Base-by-base conservation (phyloP, 2,329 filamentous ascomycete species). In the Lithohypha guttulata region DNA sequence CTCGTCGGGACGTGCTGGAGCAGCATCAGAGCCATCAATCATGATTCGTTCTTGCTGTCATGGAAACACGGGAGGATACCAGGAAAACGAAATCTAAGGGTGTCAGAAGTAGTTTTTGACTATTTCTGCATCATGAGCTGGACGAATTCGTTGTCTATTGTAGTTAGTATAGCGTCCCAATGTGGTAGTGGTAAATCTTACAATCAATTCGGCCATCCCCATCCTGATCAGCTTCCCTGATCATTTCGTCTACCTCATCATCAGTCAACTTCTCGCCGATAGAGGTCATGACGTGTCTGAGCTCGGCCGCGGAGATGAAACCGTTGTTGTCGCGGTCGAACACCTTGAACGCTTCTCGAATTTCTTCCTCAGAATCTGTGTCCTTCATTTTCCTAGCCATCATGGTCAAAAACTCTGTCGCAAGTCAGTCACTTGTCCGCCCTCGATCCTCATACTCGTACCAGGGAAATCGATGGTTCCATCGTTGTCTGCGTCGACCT, bases 61-160 rank as follows among this genome's bases (percentile, higher is more conserved):
- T 10, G 2, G 26, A 28, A 14, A 28, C 11, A 11, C n/a, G n/a
- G n/a, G 11, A 28, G 9, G 15, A 28, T n/a, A 28, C 11, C 26
- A 28, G 15, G 26, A 28, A 28, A 14, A 28, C 4, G 26, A 6
- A 14, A 28, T 28, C 11, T 14, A 28, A 14, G 9, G 9, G 34
- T 7, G 17, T 27, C 15, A 13, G 4, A 19, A 17, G 6, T 9
- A 23, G 3, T 13, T 13, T 11, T 37, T 11, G 25, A 19, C 26
- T 84, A 89, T 73, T 89, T 89, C 74, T 91, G 84, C 84, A 91
- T 89, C 84, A 91, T 91, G 60, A 91, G 79, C 69, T 91, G 84
- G 54, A 91, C 84, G 59, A 91, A 91, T 66, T 91, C 84, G 70
- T 89, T 89, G 69, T 89, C 83, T 89, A 54, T 32, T 34, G 13